Base-by-base conservation (phyloP, 192 early-diverging fungal species). In the Podila horticola region DNA sequence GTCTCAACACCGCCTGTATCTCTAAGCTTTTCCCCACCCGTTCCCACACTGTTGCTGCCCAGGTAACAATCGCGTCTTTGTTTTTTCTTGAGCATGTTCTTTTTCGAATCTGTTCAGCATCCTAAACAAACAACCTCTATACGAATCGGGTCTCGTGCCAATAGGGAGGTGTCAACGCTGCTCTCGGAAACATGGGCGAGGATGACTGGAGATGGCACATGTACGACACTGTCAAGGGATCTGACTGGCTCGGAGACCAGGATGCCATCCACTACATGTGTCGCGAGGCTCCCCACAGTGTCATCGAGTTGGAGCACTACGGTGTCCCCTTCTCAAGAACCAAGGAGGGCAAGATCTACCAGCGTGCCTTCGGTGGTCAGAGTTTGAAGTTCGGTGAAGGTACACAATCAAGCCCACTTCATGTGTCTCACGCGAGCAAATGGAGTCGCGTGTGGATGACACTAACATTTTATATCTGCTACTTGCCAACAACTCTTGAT, bases 161-260 rank as follows among this genome's bases (percentile, higher is more conserved):
- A 66, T 75, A 90, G 90, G 97, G 97, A 73, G 98, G 98, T 81
- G 95, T 99, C 84, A 99, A 99, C 86, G 98, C 98, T 72, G 98
- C 98, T 58, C 92, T 99, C 52, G 98, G 98, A 62, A 99, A 99
- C 87, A 98, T 99, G 97, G 91, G 92, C 70, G 95, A 99, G 87
- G 98, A 99, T 85, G 98, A 99, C 89, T 99, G 98, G 98, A 92
- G 97, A 86, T 99, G 98, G 98, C 98, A 99, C 85, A 99, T 99
- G 98, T 99, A 98, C 82, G 97, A 99, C 71, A 98, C 97, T 28
- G 97, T 98, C 84, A 99, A 99, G 90, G 97, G 97, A 62, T 95
- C 93, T 70, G 98, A 99, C 84, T 99, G 98, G 98, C 91, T 99
- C 24, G 97, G 97, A 87, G 98, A 99, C 87, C 98, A 99, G 89